Evolutionary conservation across 2,329 filamentous ascomycete genomes (phyloP).

Genomic region (Fusarium keratoplasticum): DNA sequence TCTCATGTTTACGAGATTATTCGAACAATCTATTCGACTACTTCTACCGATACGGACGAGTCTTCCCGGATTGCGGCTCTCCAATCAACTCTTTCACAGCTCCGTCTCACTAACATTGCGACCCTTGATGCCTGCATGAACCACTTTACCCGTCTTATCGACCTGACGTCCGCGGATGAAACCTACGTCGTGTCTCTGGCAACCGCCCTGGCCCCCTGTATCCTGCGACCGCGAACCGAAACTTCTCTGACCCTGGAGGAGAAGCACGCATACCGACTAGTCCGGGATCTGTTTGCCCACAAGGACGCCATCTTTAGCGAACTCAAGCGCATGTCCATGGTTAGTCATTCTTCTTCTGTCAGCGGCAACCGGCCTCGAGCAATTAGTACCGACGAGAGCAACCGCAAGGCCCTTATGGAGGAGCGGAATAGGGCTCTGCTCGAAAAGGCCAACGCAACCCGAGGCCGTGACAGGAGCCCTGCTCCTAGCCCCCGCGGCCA

Average conservation of each 20-base stretch:
- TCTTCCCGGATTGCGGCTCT: conserved; percentile 87
- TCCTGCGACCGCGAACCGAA: conserved; percentile 87
- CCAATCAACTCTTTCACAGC: conserved; percentile 93
- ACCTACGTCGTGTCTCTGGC: conserved; percentile 82
- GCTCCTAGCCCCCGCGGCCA: conserved; percentile 72
- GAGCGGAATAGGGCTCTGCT: conserved; percentile 88
- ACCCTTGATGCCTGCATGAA: conserved; percentile 99
- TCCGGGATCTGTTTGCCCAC: conserved; percentile 91
- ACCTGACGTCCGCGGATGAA: conserved; percentile 95
- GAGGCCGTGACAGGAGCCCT: conserved; percentile 81
- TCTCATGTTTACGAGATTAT: conserved; percentile 99
- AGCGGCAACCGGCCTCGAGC: conserved; percentile 77
- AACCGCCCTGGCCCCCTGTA: conserved; percentile 81
- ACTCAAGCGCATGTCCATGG: conserved; percentile 86
- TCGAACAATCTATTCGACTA: conserved; percentile 93
- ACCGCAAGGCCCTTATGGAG: conserved; percentile 92
- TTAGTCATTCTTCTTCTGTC: conserved; percentile 72
- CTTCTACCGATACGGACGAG: conserved; percentile 80
- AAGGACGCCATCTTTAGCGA: conserved; percentile 97
- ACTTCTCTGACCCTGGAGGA: conserved; percentile 95
- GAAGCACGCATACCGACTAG: conserved; percentile 88
- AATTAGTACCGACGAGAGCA: conserved; percentile 95
- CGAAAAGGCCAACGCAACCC: conserved; percentile 70
- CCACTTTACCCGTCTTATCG: conserved; percentile 96
- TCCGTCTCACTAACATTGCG: conserved; percentile 96